Evolutionary conservation across 2,329 filamentous ascomycete species (phyloP).

Genomic region (Apiospora kogelbergensis): DNA sequence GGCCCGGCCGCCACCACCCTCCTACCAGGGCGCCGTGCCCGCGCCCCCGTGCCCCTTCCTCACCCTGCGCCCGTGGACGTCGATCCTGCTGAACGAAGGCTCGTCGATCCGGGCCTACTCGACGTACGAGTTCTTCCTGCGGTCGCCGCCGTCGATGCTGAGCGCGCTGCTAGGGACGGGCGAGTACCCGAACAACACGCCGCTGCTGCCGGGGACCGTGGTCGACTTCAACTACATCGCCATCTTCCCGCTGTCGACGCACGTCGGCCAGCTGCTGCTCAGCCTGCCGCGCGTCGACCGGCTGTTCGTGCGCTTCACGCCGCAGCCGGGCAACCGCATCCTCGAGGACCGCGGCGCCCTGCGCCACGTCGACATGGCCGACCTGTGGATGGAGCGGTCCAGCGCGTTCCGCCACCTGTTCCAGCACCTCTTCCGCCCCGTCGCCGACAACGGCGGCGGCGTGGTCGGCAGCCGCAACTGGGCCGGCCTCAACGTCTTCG

Average conservation of each 20-base stretch:
- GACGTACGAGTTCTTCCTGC: constrained; percentile 70
- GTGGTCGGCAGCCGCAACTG: constrained; percentile 34
- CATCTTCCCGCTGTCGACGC: constrained; percentile 65
- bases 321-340: constrained; percentile 35
- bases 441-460: constrained; percentile 7
- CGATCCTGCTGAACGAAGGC: constrained; percentile 70
- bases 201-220: constrained; percentile 42
- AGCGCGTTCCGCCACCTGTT: constrained; percentile 49
- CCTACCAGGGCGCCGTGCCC: neutral
- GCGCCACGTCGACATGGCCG: constrained; percentile 38
- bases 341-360: constrained; percentile 37
- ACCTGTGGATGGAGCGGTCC: constrained; percentile 55
- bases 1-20: constrained; percentile 3
- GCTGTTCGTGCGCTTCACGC: constrained; percentile 52
- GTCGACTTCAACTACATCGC: constrained; percentile 59
- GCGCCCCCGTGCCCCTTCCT: constrained; percentile 46
- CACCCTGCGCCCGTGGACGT: constrained; percentile 62
- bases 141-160: constrained; percentile 62
- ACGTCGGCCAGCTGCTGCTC: constrained; percentile 52
- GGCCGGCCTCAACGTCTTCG: constrained; percentile 45
- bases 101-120: constrained; percentile 71
- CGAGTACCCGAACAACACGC: constrained; percentile 36
- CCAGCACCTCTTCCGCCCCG: constrained; percentile 31
- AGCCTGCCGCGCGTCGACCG: constrained; percentile 50
- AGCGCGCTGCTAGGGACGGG: constrained; percentile 47